These are phyloP conservation scores for Rheum nobile DNA, from an alignment of 148 eudicot species.

Conservation along the genomic window DNA sequence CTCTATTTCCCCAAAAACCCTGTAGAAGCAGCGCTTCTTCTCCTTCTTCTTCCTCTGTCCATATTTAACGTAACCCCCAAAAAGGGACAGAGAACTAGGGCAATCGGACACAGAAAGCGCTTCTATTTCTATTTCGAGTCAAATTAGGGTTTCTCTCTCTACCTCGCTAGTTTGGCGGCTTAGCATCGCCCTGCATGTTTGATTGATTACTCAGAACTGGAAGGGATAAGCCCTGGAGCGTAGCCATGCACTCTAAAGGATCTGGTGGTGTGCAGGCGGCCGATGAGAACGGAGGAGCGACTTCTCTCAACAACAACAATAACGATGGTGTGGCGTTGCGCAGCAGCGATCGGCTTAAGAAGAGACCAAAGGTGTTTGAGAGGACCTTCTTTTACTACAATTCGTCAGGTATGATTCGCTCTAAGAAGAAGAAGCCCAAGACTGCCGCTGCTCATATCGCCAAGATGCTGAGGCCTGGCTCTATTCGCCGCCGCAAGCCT, in stretches of 20 bases:
- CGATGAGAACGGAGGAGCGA: slow-evolving; percentile 31
- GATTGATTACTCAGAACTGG: not conserved
- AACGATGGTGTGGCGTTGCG: slow-evolving; percentile 27
- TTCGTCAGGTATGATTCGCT: slow-evolving; percentile 23
- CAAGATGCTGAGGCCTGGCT: slow-evolving; percentile 56
- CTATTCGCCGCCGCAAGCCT: slow-evolving; percentile 14
- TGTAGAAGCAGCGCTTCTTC: not conserved
- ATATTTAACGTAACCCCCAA: not conserved
- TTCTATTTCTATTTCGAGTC: not conserved
- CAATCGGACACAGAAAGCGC: not conserved
- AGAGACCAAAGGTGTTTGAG: slow-evolving; percentile 36
- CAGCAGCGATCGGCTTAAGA: slow-evolving; percentile 61
- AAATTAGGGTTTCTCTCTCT: slow-evolving; percentile 5
- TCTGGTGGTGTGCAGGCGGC: slow-evolving; percentile 23
- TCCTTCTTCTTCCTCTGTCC: not conserved
- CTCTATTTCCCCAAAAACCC: not conserved
- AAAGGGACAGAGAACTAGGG: slow-evolving; percentile 3
- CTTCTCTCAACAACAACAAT: slow-evolving; percentile 11
- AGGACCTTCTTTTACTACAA: slow-evolving; percentile 27
- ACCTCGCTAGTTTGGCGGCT: not conserved
- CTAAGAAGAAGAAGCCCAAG: slow-evolving; percentile 50
- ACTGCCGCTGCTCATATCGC: slow-evolving; percentile 87
- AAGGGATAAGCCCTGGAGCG: not conserved
- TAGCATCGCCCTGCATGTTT: not conserved
- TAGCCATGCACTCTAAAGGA: slow-evolving; percentile 55